These are phyloP conservation scores for Arthroderma sp. DNA, from an alignment of 2,329 filamentous ascomycete genomes.

Conservation along the genomic window DNA sequence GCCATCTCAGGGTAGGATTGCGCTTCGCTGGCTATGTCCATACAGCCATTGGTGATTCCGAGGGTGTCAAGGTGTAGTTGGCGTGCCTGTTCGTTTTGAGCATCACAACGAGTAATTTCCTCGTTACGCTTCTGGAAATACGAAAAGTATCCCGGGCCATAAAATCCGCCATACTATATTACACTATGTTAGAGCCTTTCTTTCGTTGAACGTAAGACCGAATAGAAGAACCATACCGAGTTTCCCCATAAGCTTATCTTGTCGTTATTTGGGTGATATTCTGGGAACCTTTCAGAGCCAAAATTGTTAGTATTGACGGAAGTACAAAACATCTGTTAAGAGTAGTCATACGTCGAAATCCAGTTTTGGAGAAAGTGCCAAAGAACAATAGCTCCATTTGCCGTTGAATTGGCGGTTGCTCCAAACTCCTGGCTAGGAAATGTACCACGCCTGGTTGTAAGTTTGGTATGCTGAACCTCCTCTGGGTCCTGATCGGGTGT, in stretches of 20 bases:
- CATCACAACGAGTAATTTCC: background rate
- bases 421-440: background rate
- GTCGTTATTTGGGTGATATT: background rate
- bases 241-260: background rate
- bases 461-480: no score
- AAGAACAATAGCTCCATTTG: background rate
- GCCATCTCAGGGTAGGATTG: slow-evolving; percentile 34
- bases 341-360: background rate
- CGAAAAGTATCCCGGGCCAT: background rate
- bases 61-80: slow-evolving; percentile 28
- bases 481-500: background rate
- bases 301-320: no score
- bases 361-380: slow-evolving; percentile 2
- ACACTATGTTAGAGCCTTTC: background rate
- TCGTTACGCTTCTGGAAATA: slow-evolving; percentile 1
- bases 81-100: background rate
- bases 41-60: slow-evolving; percentile 28
- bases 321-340: no score
- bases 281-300: background rate
- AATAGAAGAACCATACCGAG: no score
- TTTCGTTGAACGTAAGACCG: no score
- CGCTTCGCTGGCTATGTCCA: slow-evolving; percentile 30
- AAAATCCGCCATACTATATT: background rate
- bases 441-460: background rate
- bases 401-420: slow-evolving; percentile 1